Evolutionary conservation across 345 rosid genomes (phyloP).

Genomic region (Acer campestre): DNA sequence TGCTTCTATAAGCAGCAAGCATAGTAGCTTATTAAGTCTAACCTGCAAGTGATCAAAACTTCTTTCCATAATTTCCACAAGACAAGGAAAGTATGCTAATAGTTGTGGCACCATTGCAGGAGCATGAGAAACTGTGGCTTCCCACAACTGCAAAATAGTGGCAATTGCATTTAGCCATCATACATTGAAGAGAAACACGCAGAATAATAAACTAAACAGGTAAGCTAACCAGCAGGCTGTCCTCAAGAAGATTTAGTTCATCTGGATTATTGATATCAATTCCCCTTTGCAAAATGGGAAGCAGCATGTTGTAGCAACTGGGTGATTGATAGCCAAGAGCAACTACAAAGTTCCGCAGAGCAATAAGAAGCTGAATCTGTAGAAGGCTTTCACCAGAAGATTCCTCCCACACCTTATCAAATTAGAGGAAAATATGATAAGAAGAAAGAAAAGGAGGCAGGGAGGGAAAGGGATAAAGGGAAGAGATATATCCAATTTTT

Average conservation of each 20-base stretch:
- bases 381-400: slow-evolving; percentile 95
- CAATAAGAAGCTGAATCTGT: slow-evolving; percentile 96
- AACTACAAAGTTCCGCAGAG: slow-evolving; percentile 82
- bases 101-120: slow-evolving; percentile 91
- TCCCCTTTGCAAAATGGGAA: slow-evolving; percentile 89
- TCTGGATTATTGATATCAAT: slow-evolving; percentile 87
- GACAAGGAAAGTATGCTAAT: slow-evolving; percentile 70
- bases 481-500: neutral
- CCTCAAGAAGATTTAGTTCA: slow-evolving; percentile 92
- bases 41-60: slow-evolving; percentile 97
- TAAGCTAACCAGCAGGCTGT: slow-evolving; percentile 80
- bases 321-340: slow-evolving; percentile 92
- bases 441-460: neutral
- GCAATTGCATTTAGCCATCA: slow-evolving; percentile 21
- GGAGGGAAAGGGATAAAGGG: neutral
- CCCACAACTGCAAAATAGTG: slow-evolving; percentile 84
- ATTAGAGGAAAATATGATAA: slow-evolving; percentile 5
- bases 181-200: slow-evolving; percentile 14
- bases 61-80: slow-evolving; percentile 81
- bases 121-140: slow-evolving; percentile 84
- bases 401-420: slow-evolving; percentile 90
- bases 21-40: slow-evolving; percentile 13
- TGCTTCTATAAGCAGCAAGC: neutral
- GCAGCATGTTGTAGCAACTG: slow-evolving; percentile 66
- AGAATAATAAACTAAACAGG: slow-evolving; percentile 15